A percentile compares a stretch with the other conserved stretches of the same genome.
These are phyloP conservation scores for Globisporangium cystogenes DNA, from an alignment of 352 stramenopile genomes.

Conservation along the genomic window DNA sequence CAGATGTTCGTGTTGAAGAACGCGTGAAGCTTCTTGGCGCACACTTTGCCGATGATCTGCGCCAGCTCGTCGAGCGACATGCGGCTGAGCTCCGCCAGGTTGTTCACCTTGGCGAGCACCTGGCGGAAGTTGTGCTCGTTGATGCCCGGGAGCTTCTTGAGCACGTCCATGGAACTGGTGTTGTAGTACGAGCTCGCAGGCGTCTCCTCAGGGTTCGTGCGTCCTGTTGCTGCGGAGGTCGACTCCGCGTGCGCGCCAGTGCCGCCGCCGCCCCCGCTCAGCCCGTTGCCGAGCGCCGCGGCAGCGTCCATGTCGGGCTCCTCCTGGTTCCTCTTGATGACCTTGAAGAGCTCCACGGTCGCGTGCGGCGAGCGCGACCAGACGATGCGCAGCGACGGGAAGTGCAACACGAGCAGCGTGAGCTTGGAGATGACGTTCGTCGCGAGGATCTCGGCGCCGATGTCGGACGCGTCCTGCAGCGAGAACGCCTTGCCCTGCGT, in stretches of 20 bases:
- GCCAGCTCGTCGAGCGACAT: conserved; percentile 57
- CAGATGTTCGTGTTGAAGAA: conserved; percentile 78
- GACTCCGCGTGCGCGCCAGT: conserved; percentile 7
- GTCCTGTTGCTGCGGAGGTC: conserved; percentile 30
- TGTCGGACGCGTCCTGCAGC: conserved; percentile 86
- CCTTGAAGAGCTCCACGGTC: conserved; percentile 84
- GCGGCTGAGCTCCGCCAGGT: conserved; percentile 70
- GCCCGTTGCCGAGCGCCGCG: conserved; percentile 50
- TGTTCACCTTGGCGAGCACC: conserved; percentile 62
- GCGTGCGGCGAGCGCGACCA: conserved; percentile 93
- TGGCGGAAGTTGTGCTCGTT: conserved; percentile 91
- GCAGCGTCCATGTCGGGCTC: conserved; percentile 78
- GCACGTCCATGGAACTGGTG: conserved; percentile 89
- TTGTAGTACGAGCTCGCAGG: conserved; percentile 74
- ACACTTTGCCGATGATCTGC: conserved; percentile 63
- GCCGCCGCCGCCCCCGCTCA: conserved; percentile 6
- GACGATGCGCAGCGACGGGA: conserved; percentile 92
- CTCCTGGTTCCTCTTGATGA: conserved; percentile 79
- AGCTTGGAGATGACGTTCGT: conserved; percentile 95
- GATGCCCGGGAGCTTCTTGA: conserved; percentile 95
- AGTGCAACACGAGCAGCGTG: conserved; percentile 91
- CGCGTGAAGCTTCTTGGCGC: conserved; percentile 68
- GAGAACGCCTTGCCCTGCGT: conserved; percentile 81
- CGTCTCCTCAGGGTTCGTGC: conserved; percentile 33
- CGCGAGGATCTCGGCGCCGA: conserved; percentile 90